phyloP scores from a whole-genome alignment of 495 filamentous ascomycete genomes.

The Hyaloscypha variabilis region DNA sequence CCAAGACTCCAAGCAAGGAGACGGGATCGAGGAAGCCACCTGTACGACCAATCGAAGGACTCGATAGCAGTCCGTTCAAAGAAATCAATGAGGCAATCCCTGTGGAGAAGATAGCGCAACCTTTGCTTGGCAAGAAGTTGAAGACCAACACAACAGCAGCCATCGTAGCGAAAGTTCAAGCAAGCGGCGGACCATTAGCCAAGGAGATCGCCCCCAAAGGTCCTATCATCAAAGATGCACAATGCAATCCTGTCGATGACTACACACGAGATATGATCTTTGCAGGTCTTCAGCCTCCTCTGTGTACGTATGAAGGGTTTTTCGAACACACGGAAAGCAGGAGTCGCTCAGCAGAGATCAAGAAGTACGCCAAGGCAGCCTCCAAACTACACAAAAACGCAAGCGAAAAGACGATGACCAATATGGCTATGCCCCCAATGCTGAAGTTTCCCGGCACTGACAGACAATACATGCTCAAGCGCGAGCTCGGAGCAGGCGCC shows the following conservation, averaged over 20 bases:
- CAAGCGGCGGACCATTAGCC: constrained; percentile 20
- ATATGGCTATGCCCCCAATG: constrained; percentile 57
- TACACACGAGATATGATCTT: constrained; percentile 74
- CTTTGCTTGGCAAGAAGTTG: constrained; percentile 42
- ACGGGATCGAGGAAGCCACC: constrained; percentile 40
- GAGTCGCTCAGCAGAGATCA: constrained; percentile 71
- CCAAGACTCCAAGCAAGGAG: constrained; percentile 74
- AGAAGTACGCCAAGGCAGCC: constrained; percentile 72
- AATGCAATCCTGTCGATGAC: constrained; percentile 87
- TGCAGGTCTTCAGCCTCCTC: constrained; percentile 65
- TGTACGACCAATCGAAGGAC: constrained; percentile 41
- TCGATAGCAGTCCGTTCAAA: constrained; percentile 70
- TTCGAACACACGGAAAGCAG: constrained; percentile 64
- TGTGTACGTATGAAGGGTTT: constrained; percentile 76
- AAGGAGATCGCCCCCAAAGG: constrained; percentile 44
- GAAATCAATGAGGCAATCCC: constrained; percentile 51
- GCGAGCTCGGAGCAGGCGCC: constrained; percentile 90
- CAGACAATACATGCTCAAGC: constrained; percentile 72
- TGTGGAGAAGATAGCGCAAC: constrained; percentile 46
- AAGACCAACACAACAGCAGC: constrained; percentile 32
- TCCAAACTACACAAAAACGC: constrained; percentile 61
- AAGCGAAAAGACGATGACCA: constrained; percentile 61
- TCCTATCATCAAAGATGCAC: constrained; percentile 75
- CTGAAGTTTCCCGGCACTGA: constrained; percentile 67
- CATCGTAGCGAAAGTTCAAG: constrained; percentile 26